Conservation (phyloP, 768 basidiomycete genomes). For the Russula lepida region DNA sequence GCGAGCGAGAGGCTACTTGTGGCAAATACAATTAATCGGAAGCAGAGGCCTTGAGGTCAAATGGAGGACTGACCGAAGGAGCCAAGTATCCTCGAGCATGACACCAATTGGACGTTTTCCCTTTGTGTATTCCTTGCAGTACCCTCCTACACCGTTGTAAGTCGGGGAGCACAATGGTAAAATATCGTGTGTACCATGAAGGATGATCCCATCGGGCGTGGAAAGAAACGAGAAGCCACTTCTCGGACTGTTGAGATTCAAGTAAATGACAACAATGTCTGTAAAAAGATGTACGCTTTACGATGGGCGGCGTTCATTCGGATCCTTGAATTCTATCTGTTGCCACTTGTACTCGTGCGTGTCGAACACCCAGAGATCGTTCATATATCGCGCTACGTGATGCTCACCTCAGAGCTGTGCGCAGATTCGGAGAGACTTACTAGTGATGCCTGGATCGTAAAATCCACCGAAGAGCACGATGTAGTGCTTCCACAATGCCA, state of each 20-base stretch:
- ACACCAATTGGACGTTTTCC: constrained; percentile 78
- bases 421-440: constrained; percentile 33
- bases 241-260: constrained; percentile 42
- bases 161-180: not conserved
- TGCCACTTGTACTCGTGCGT: constrained; percentile 83
- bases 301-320: constrained; percentile 64
- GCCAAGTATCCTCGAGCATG: constrained; percentile 89
- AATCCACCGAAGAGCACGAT: constrained; percentile 88
- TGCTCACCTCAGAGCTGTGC: not conserved
- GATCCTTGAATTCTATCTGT: constrained; percentile 60
- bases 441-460: constrained; percentile 77
- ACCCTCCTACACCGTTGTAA: constrained; percentile 53
- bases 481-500: constrained; percentile 85
- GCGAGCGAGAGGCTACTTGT: not conserved
- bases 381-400: constrained; percentile 61
- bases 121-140: constrained; percentile 83
- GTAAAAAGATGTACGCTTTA: constrained; percentile 30
- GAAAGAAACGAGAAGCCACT: constrained; percentile 84
- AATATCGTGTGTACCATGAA: constrained; percentile 48
- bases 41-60: not conserved
- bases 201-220: constrained; percentile 63
- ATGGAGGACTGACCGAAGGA: constrained; percentile 50
- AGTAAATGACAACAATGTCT: not conserved
- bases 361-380: constrained; percentile 81
- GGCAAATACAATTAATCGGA: not conserved